phyloP scores from a whole-genome alignment of 495 filamentous ascomycete genomes.

The Podospora didyma region DNA sequence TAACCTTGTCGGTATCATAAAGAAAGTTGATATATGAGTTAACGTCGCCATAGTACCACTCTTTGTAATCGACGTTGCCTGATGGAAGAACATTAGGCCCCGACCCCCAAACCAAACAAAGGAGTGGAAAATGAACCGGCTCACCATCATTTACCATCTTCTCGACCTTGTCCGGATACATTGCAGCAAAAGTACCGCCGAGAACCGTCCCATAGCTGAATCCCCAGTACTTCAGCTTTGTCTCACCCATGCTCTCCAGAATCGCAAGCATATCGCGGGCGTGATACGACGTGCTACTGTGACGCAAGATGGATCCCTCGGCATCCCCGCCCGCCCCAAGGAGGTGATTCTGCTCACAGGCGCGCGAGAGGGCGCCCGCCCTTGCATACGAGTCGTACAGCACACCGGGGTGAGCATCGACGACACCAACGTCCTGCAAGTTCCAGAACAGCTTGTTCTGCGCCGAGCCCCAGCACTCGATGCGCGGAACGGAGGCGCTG shows the following conservation, averaged over 20 bases:
- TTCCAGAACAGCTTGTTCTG: constrained; percentile 35
- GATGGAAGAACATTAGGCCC: not conserved
- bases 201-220: constrained; percentile 53
- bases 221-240: constrained; percentile 51
- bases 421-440: constrained; percentile 31
- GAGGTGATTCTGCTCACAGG: constrained; percentile 27
- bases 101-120: not conserved
- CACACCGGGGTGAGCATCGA: constrained; percentile 36
- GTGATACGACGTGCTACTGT: constrained; percentile 37
- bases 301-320: constrained; percentile 24
- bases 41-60: constrained; percentile 39
- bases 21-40: constrained; percentile 40
- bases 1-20: constrained; percentile 50
- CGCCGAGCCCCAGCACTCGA: constrained; percentile 38
- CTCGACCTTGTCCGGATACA: constrained; percentile 47
- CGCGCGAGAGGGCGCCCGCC: constrained; percentile 32
- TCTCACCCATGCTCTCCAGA: constrained; percentile 29
- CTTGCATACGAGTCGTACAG: constrained; percentile 38
- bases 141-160: constrained; percentile 48
- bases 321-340: not conserved
- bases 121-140: not conserved
- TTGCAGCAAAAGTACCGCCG: constrained; percentile 47
- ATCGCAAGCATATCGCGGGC: constrained; percentile 43
- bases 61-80: constrained; percentile 45
- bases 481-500: constrained; percentile 36